Evolutionary conservation across 768 basidiomycete genomes (phyloP).

Genomic region (Suillus plorans): DNA sequence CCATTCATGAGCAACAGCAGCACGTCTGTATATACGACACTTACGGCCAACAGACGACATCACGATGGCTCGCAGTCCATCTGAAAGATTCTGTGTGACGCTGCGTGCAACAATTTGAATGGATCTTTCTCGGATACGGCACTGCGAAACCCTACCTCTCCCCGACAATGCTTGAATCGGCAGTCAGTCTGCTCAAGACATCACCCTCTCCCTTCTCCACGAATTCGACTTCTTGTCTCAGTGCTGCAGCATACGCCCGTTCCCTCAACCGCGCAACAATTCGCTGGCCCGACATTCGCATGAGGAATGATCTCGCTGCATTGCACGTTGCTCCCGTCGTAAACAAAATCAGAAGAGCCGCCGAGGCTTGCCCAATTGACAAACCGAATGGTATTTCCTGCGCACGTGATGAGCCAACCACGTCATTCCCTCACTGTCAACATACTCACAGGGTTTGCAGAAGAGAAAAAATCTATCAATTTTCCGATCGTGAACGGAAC

Average conservation of each 20-base stretch:
- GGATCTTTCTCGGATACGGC: not conserved
- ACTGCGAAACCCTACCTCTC: slow-evolving; percentile 58
- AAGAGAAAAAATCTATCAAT: slow-evolving; percentile 91
- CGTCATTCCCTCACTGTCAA: not conserved
- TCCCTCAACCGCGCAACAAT: slow-evolving; percentile 89
- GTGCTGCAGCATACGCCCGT: slow-evolving; percentile 77
- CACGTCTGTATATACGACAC: slow-evolving; percentile 26
- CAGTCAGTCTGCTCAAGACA: slow-evolving; percentile 85
- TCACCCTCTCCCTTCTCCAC: slow-evolving; percentile 94
- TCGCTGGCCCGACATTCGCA: slow-evolving; percentile 86
- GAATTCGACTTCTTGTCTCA: slow-evolving; percentile 90
- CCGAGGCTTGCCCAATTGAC: slow-evolving; percentile 78
- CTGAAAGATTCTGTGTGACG: slow-evolving; percentile 77
- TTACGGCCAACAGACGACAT: slow-evolving; percentile 92
- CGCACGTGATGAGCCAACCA: not conserved
- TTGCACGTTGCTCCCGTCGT: slow-evolving; percentile 88
- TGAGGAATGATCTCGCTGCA: slow-evolving; percentile 77
- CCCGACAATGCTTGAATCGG: slow-evolving; percentile 91
- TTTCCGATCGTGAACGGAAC: slow-evolving; percentile 92
- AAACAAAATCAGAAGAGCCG: slow-evolving; percentile 69
- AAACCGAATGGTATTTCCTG: slow-evolving; percentile 81
- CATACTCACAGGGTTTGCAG: slow-evolving; percentile 56
- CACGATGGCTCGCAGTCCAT: slow-evolving; percentile 79
- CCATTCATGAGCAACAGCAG: not conserved
- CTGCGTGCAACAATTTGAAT: slow-evolving; percentile 33